Evolutionary conservation across 441 rosid genomes (phyloP).

Genomic region (Biscutella laevigata): DNA sequence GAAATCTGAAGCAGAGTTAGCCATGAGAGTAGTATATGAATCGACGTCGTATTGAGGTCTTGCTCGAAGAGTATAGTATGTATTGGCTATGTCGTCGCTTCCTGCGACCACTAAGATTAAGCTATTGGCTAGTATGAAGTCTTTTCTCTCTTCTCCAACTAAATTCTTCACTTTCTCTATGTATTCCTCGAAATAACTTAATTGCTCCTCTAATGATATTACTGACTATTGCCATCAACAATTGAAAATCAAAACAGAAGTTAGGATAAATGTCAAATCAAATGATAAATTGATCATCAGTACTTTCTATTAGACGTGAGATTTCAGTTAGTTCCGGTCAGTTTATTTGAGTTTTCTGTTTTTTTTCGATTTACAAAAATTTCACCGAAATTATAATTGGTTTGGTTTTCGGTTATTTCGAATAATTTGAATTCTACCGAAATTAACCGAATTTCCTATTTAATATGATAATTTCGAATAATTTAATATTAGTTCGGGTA

Average conservation of each 20-base stretch:
- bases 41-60: slow-evolving; percentile 40
- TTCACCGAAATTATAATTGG: too few relatives aligned
- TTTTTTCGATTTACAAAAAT: too few relatives aligned
- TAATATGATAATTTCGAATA: too few relatives aligned
- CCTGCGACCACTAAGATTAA: slow-evolving; percentile 41
- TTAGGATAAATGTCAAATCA: neutral
- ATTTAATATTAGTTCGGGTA: too few relatives aligned
- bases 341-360: too few relatives aligned
- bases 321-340: too few relatives aligned
- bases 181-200: slow-evolving; percentile 45
- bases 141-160: slow-evolving; percentile 46
- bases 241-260: neutral
- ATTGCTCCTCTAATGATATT: slow-evolving; percentile 38
- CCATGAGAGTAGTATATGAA: slow-evolving; percentile 48
- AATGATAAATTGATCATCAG: too few relatives aligned
- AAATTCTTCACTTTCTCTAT: slow-evolving; percentile 33
- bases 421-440: too few relatives aligned
- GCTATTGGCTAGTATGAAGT: slow-evolving; percentile 34
- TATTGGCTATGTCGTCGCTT: slow-evolving; percentile 68
- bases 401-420: too few relatives aligned
- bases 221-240: slow-evolving; percentile 29
- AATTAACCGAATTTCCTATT: too few relatives aligned
- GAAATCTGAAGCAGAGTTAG: slow-evolving; percentile 40
- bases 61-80: slow-evolving; percentile 37
- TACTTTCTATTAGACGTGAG: too few relatives aligned